phyloP scores from a whole-genome alignment of 1,139 yeast genomes.

The Blastobotrys serpentis region DNA sequence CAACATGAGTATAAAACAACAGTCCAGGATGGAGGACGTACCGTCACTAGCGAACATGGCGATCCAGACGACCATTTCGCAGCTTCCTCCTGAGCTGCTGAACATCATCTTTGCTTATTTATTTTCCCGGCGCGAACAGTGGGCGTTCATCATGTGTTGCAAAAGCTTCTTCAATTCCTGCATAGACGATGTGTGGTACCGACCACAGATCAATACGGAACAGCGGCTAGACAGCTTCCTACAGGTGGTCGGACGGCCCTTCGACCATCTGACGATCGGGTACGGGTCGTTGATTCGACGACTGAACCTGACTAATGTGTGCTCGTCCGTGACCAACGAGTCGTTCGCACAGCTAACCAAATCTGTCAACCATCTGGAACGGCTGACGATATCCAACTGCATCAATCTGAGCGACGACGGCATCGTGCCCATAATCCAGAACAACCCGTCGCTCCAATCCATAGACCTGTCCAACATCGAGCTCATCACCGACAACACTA shows the following conservation, averaged over 20 bases:
- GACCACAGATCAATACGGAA: slow-evolving; percentile 54
- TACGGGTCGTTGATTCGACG: slow-evolving; percentile 76
- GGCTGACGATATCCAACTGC: slow-evolving; percentile 83
- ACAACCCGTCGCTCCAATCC: slow-evolving; percentile 73
- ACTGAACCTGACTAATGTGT: slow-evolving; percentile 74
- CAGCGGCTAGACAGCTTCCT: slow-evolving; percentile 16
- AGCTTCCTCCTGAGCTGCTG: slow-evolving; percentile 79
- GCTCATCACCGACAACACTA: slow-evolving; percentile 63
- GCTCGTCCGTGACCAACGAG: slow-evolving; percentile 64
- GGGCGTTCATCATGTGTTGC: slow-evolving; percentile 71
- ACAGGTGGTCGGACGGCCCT: slow-evolving; percentile 8
- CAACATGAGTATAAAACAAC: neutral
- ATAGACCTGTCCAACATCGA: slow-evolving; percentile 89
- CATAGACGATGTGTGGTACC: slow-evolving; percentile 81
- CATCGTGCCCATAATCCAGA: slow-evolving; percentile 58
- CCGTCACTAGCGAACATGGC: neutral
- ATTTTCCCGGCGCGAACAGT: slow-evolving; percentile 62
- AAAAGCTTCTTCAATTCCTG: slow-evolving; percentile 77
- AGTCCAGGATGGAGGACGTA: slow-evolving; percentile 2
- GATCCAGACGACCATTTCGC: slow-evolving; percentile 36
- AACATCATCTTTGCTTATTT: slow-evolving; percentile 67
- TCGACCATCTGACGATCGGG: slow-evolving; percentile 46
- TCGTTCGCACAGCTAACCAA: slow-evolving; percentile 34
- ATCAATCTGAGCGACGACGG: slow-evolving; percentile 60
- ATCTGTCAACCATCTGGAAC: slow-evolving; percentile 75